A percentile compares a stretch with the other conserved stretches of the same genome.
Conservation (phyloP, 2,329 filamentous ascomycete species). For the Endoconidiophora polonica region DNA sequence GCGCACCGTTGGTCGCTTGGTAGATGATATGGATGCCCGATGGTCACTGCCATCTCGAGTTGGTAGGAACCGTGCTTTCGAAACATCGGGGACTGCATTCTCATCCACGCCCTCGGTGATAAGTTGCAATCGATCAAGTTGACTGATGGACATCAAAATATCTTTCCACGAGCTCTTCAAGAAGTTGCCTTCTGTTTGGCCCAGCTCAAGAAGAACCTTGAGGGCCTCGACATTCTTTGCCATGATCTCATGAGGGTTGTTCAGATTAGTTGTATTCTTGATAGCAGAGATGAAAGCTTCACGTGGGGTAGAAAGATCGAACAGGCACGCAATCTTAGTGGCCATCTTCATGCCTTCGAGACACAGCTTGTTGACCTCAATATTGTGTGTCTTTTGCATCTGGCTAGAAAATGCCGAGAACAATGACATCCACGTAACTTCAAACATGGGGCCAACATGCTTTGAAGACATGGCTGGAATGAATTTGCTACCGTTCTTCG, state of each 20-base stretch:
- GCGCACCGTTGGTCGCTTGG: slow-evolving; percentile 19
- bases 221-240: slow-evolving; percentile 93
- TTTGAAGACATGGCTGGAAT: slow-evolving; percentile 87
- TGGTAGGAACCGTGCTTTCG: slow-evolving; percentile 58
- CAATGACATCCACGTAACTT: slow-evolving; percentile 98
- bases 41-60: slow-evolving; percentile 38
- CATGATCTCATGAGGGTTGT: slow-evolving; percentile 88
- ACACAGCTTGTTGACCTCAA: slow-evolving; percentile 81
- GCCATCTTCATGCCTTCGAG: slow-evolving; percentile 92
- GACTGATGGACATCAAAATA: slow-evolving; percentile 84
- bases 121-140: slow-evolving; percentile 85
- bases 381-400: slow-evolving; percentile 82
- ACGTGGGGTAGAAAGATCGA: slow-evolving; percentile 80
- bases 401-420: slow-evolving; percentile 86
- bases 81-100: slow-evolving; percentile 78
- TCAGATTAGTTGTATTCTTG: slow-evolving; percentile 86
- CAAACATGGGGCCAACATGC: slow-evolving; percentile 96
- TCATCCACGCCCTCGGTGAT: slow-evolving; percentile 92
- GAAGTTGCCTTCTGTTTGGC: slow-evolving; percentile 79
- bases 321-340: slow-evolving; percentile 81
- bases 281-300: slow-evolving; percentile 90
- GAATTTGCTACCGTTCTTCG: slow-evolving; percentile 55
- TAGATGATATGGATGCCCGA: slow-evolving; percentile 46
- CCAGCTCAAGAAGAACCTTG: slow-evolving; percentile 79
- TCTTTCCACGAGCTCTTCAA: slow-evolving; percentile 89